These are phyloP conservation scores for Anthracocystis panici-leucophaei DNA, from an alignment of 1,284 basidiomycete genomes.

Conservation along the genomic window DNA sequence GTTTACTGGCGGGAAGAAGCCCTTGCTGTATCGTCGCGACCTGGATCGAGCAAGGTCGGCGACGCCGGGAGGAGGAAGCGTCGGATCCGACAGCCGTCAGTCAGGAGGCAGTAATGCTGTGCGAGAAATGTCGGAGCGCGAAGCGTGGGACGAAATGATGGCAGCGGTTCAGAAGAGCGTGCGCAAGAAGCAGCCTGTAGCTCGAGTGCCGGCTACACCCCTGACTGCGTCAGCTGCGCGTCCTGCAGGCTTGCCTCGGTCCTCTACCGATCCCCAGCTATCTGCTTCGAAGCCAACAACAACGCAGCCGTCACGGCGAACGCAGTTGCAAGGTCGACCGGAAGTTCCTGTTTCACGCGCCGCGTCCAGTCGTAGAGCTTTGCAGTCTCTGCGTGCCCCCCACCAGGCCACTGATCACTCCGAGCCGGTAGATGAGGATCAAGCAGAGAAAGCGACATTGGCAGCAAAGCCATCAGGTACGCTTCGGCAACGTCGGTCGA, in stretches of 20 bases:
- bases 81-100: slow-evolving; percentile 66
- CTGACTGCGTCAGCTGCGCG: slow-evolving; percentile 12
- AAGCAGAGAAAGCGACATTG: not conserved
- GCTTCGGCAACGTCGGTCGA: slow-evolving; percentile 18
- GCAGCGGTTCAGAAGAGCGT: slow-evolving; percentile 65
- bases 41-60: slow-evolving; percentile 56
- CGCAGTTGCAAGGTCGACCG: not conserved
- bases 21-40: slow-evolving; percentile 46
- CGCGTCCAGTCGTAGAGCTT: slow-evolving; percentile 14
- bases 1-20: slow-evolving; percentile 34
- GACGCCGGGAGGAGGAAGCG: slow-evolving; percentile 46
- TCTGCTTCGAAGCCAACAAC: slow-evolving; percentile 35
- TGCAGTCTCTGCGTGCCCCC: slow-evolving; percentile 26
- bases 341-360: not conserved
- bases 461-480: slow-evolving; percentile 5
- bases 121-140: slow-evolving; percentile 65
- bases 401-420: slow-evolving; percentile 8
- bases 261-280: slow-evolving; percentile 46
- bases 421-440: not conserved
- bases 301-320: slow-evolving; percentile 14
- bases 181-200: slow-evolving; percentile 52
- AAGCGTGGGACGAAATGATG: slow-evolving; percentile 68
- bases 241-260: slow-evolving; percentile 29
- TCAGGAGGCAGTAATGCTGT: slow-evolving; percentile 67
- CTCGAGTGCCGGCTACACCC: slow-evolving; percentile 19